Percentiles rank a stretch among this genome's conserved stretches.
These are phyloP conservation scores for Castanopsis chinensis DNA, from an alignment of 306 rosid species.

Conservation along the genomic window DNA sequence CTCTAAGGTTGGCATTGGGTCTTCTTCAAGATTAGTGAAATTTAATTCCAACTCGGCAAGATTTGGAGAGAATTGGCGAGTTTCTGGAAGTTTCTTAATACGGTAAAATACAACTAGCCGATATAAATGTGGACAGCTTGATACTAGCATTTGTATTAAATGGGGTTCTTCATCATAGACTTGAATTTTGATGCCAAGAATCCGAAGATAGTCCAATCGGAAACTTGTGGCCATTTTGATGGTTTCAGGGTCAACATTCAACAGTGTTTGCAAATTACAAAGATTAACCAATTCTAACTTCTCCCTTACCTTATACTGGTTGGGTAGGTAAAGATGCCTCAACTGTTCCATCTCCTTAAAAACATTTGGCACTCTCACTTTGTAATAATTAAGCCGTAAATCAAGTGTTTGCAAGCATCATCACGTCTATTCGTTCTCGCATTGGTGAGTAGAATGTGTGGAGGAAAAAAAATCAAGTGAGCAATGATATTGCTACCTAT, in stretches of 20 bases:
- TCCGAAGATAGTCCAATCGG: too few relatives aligned
- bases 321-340: neutral
- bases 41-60: slow-evolving; percentile 3
- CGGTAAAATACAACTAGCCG: rapidly evolving
- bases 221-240: neutral
- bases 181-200: neutral
- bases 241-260: neutral
- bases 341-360: neutral
- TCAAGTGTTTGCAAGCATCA: too few relatives aligned
- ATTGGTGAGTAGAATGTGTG: too few relatives aligned
- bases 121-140: neutral
- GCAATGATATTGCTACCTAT: too few relatives aligned
- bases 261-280: neutral
- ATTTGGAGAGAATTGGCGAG: slow-evolving; percentile 17
- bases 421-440: too few relatives aligned
- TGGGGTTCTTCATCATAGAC: neutral
- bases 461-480: too few relatives aligned
- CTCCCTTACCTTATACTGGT: neutral
- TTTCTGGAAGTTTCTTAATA: neutral
- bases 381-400: neutral
- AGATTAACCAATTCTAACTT: neutral
- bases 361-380: neutral
- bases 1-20: neutral
- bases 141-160: neutral
- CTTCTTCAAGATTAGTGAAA: neutral